Evolutionary conservation across 2,329 filamentous ascomycete species (phyloP).

Genomic region (Cytospora mali): DNA sequence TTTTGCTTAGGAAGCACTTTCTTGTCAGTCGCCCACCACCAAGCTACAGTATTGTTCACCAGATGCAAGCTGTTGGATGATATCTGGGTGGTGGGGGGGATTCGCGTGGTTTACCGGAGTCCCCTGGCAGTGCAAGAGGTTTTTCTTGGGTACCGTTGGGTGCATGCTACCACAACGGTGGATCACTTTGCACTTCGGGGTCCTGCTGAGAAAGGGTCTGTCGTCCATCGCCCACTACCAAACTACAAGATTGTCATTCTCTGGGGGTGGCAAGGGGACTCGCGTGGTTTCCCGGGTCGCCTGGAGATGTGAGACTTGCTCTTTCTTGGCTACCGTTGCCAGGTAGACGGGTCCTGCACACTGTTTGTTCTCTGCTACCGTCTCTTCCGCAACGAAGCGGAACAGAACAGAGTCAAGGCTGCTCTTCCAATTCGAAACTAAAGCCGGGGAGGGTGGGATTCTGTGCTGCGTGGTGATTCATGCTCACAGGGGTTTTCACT

Average conservation of each 20-base stretch:
- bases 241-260: slow-evolving; percentile 4
- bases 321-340: slow-evolving; percentile 1
- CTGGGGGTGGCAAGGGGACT: slow-evolving; percentile 9
- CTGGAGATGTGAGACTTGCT: not conserved
- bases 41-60: no score
- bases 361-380: not conserved
- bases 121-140: not conserved
- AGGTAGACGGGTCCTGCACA: slow-evolving; percentile 11
- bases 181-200: slow-evolving; percentile 15
- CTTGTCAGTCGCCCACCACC: slow-evolving; percentile 8
- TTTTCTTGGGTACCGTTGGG: not conserved
- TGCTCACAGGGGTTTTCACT: slow-evolving; percentile 8
- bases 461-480: not conserved
- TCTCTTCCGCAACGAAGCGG: not conserved
- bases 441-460: slow-evolving; percentile 23
- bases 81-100: slow-evolving; percentile 1
- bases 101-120: not conserved
- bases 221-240: slow-evolving; percentile 12
- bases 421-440: not conserved
- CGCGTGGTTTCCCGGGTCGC: slow-evolving; percentile 1
- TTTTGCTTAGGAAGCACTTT: not conserved
- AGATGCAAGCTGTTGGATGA: no score
- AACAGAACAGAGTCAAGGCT: slow-evolving; percentile 18
- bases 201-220: not conserved
- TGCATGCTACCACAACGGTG: slow-evolving; percentile 12